Base-by-base conservation (phyloP, 2,329 filamentous ascomycete species). In the Pestalotiopsis sp. region DNA sequence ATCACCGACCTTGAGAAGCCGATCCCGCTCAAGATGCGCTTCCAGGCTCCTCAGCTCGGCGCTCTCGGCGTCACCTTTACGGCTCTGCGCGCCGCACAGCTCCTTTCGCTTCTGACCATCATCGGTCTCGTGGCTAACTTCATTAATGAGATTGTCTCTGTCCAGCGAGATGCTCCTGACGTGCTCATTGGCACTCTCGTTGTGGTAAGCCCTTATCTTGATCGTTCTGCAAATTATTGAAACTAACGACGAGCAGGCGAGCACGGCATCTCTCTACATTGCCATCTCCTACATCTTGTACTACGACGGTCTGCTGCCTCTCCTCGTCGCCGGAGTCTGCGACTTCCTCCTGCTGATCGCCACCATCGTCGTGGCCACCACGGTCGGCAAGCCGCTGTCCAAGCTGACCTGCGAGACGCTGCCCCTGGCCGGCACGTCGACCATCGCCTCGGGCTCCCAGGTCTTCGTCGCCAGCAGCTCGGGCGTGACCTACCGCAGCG, bases 101-200 rank as follows among this genome's bases (percentile, higher is more conserved):
- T 89, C 69, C 81, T 92, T 71, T 89, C 89, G 31, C 91, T 97
- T 77, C 85, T 96, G 69, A 85, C 90, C 69, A 90, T 96, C 73
- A 91, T 97, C 72, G 93, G 94, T 60, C 89, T 97, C 79, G 90
- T 90, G 0, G 89, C 92, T 75, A 94, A 95, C 80, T 97, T 97
- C 80, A 91, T 97, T 75, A 86, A 90, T 27, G 87, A 93, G 74
- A 94, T 97, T 78, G 89, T 93, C 59, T 83, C 85, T 58, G 87
- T 85, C 25, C 86, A 90, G 71, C 87, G 91, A 67, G 85, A 87
- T 38, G 89, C 92, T 0, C 93, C 94, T 0, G 84, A 88, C 65
- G 89, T 94, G 61, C 85, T 98, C 25, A 88, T 97, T 38, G 93
- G 90, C 38, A 94, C 93, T 3, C 86, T 97, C 71, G 89, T 89